These are phyloP conservation scores for Spencermartinsiella ligniputridi DNA, from an alignment of 1,139 yeast genomes.

Conservation along the genomic window DNA sequence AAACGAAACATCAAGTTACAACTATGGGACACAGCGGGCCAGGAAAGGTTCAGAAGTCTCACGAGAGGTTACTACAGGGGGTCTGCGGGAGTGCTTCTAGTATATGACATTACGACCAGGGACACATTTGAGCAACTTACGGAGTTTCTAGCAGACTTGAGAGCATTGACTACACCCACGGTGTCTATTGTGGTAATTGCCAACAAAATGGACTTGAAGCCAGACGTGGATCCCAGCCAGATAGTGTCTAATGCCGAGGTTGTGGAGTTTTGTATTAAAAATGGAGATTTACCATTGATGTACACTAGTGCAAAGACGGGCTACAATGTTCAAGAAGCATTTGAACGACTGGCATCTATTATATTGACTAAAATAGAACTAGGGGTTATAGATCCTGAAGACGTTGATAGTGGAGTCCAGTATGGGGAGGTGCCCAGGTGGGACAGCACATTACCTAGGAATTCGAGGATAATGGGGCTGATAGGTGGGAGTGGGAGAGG, in stretches of 20 bases:
- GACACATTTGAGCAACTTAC: constrained; percentile 46
- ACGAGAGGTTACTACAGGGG: constrained; percentile 76
- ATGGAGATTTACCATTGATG: constrained; percentile 35
- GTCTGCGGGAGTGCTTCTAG: constrained; percentile 74
- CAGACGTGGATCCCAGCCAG: constrained; percentile 17
- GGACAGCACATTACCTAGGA: constrained; percentile 29
- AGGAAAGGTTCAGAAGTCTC: constrained; percentile 67
- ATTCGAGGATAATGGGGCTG: constrained; percentile 5
- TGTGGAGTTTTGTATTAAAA: constrained; percentile 29
- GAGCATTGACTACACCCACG: constrained; percentile 40
- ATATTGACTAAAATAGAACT: constrained; percentile 42
- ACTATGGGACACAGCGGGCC: constrained; percentile 80
- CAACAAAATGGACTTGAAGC: constrained; percentile 42
- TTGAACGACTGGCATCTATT: constrained; percentile 41
- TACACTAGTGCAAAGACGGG: constrained; percentile 52
- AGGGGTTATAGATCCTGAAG: constrained; percentile 43
- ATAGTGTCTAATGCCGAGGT: constrained; percentile 36
- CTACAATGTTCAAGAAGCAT: constrained; percentile 57
- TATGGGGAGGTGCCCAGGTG: constrained; percentile 42
- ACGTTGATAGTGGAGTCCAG: constrained; percentile 42
- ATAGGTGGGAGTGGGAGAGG: constrained; percentile 5
- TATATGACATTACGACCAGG: constrained; percentile 64
- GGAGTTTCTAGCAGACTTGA: constrained; percentile 47
- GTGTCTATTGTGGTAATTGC: constrained; percentile 45
- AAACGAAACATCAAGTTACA: constrained; percentile 37